A percentile compares a stretch with the other conserved stretches of the same genome.
Conservation (phyloP, 208 protist genomes). For the Naegleria gruberi region DNA sequence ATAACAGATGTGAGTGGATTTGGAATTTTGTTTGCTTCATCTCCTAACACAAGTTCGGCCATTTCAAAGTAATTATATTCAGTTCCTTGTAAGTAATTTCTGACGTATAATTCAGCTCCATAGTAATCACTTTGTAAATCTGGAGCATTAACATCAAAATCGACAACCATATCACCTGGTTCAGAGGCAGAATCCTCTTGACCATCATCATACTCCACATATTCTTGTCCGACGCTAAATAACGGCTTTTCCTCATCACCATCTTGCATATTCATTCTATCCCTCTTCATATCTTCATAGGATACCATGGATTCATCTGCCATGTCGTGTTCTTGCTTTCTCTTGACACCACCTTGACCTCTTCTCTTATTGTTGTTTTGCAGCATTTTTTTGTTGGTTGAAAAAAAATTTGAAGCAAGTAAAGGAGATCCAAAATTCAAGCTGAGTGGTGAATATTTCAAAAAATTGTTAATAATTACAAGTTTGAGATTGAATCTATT, state of each 20-base stretch:
- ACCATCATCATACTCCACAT: background rate
- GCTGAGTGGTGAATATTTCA: too few species aligned
- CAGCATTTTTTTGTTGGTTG: too few species aligned
- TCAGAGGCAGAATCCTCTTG: too few species aligned
- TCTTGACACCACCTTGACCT: too few species aligned
- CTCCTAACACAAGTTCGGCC: background rate
- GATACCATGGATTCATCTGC: too few species aligned
- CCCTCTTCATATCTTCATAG: too few species aligned
- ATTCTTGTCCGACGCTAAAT: background rate
- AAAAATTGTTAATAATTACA: too few species aligned
- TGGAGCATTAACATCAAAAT: constrained; percentile 7
- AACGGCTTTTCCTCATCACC: background rate
- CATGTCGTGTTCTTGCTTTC: too few species aligned
- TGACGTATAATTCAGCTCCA: background rate
- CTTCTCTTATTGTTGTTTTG: too few species aligned
- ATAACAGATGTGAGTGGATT: background rate
- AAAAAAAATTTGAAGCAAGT: too few species aligned
- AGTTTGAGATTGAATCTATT: too few species aligned
- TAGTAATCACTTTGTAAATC: constrained; percentile 5
- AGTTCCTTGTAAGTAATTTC: background rate
- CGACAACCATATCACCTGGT: background rate
- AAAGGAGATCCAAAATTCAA: too few species aligned
- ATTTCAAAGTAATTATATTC: background rate
- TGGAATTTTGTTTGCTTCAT: background rate
- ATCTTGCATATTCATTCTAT: background rate